Evolutionary conservation across 768 basidiomycete genomes (phyloP).

Genomic region (Daedaleopsis nitida): DNA sequence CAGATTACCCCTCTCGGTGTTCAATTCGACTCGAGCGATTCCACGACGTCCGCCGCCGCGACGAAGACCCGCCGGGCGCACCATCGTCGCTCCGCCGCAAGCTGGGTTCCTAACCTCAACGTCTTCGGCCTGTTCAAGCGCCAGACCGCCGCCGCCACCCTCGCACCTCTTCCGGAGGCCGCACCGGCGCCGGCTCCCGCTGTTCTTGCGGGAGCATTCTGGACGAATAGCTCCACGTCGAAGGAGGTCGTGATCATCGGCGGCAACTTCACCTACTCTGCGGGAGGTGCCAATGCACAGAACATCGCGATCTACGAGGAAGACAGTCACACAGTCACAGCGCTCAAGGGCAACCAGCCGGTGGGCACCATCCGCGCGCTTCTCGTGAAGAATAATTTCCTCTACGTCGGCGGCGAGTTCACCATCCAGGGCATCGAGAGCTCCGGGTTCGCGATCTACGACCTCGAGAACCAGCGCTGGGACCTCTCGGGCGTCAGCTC

Average conservation of each 20-base stretch:
- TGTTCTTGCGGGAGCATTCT: slow-evolving; percentile 85
- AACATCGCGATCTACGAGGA: slow-evolving; percentile 76
- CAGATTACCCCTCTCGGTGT: slow-evolving; percentile 61
- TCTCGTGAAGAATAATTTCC: slow-evolving; percentile 63
- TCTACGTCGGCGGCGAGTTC: slow-evolving; percentile 89
- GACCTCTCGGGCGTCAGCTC: slow-evolving; percentile 56
- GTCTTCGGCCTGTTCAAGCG: slow-evolving; percentile 50
- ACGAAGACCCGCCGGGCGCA: slow-evolving; percentile 42
- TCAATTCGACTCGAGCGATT: slow-evolving; percentile 45
- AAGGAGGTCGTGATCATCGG: slow-evolving; percentile 79
- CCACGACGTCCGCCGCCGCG: slow-evolving; percentile 26
- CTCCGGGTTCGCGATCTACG: slow-evolving; percentile 80
- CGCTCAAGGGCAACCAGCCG: slow-evolving; percentile 62
- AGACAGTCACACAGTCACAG: slow-evolving; percentile 45
- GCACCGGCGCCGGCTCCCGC: slow-evolving; percentile 71
- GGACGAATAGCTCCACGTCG: slow-evolving; percentile 74
- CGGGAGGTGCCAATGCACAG: slow-evolving; percentile 42
- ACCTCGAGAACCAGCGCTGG: slow-evolving; percentile 70
- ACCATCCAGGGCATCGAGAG: slow-evolving; percentile 55
- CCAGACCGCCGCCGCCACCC: slow-evolving; percentile 46
- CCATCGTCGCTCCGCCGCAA: slow-evolving; percentile 35
- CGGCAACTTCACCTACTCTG: slow-evolving; percentile 80
- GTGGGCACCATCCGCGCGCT: slow-evolving; percentile 80
- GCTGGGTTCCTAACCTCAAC: slow-evolving; percentile 50
- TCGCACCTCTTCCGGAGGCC: slow-evolving; percentile 55